Base-by-base conservation (phyloP, 2,329 filamentous ascomycete species). In the Ampelomyces quisqualis region DNA sequence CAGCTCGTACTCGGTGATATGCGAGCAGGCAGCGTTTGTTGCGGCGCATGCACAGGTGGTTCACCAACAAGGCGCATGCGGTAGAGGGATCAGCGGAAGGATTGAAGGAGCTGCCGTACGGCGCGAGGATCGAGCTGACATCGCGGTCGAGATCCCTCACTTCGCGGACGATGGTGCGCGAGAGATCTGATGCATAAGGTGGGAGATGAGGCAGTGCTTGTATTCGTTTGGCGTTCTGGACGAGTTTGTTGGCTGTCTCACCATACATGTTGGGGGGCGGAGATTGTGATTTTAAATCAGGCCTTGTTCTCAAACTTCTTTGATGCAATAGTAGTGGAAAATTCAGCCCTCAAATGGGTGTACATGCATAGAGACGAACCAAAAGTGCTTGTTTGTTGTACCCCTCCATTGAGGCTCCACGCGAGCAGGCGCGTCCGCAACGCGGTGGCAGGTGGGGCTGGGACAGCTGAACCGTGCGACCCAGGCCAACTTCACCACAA, bases 11-110 rank as follows among this genome's bases (percentile, higher is more conserved):
- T 21, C 87, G 84, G 67, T 98, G 93, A 65, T 98, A 98, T 3
- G 91, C 90, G 5, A 98, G 80, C 14, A 98, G 77, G 62, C 93
- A 98, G 29, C 93, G 85, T 70, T 98, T 98, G 69, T 98, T 95
- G 40, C 93, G 81, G 34, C 93, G 84, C 86, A 97, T 96, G 55
- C 88, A 90, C 8, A 98, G 75, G 65, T 98, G 91, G 66, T 96
- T 88, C 47, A 97, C 90, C 15, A 98, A 81, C 17, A 98, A 77
- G 2, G 88, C 88, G 64, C 89, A 95, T 3, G 91, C 90, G 21
- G 85, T 85, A 7, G 87, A 88, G 30, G 89, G 88, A 59, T 96
- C 84, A 8, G 84, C 79, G 11, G 84, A 80, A 0, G 90, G 91
- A 56, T 95, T 85, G 73, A 97, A 97, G 0, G 84, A 85, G 46